phyloP scores from a whole-genome alignment of 202 grass and related monocot genomes.

The Elaeis oleifera region DNA sequence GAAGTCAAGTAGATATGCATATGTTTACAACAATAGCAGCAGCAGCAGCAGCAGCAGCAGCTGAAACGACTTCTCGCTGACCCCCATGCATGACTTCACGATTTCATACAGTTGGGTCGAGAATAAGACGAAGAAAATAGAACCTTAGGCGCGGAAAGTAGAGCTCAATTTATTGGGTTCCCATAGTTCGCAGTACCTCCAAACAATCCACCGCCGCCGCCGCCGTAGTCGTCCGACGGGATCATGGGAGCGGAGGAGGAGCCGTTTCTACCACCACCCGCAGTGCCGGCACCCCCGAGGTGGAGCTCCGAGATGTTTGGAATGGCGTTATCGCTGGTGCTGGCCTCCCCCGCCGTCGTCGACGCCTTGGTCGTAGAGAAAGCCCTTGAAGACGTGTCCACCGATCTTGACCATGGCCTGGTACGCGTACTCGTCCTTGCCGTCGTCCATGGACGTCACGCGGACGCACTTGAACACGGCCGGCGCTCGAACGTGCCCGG shows the following conservation, averaged over 20 bases:
- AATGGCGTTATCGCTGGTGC: constrained; percentile 53
- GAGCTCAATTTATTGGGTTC: constrained; percentile 72
- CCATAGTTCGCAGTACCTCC: constrained; percentile 45
- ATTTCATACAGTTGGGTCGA: background rate
- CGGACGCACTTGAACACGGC: constrained; percentile 96
- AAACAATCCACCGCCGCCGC: constrained; percentile 34
- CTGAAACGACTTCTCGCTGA: constrained; percentile 23
- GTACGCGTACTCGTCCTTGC: constrained; percentile 92
- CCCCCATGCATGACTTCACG: background rate
- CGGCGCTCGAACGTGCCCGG: constrained; percentile 75
- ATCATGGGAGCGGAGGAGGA: constrained; percentile 29
- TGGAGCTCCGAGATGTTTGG: constrained; percentile 92
- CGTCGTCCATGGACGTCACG: constrained; percentile 90
- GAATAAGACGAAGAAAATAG: too few species aligned
- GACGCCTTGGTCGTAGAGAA: constrained; percentile 87
- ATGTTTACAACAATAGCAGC: too few species aligned
- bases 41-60: too few species aligned
- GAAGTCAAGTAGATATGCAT: too few species aligned
- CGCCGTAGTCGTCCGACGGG: constrained; percentile 47
- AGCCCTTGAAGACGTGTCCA: constrained; percentile 98
- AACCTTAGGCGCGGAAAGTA: too few species aligned
- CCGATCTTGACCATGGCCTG: constrained; percentile 83
- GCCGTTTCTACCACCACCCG: constrained; percentile 15
- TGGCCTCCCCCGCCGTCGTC: constrained; percentile 55
- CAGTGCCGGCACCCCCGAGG: constrained; percentile 38